These are phyloP conservation scores for Fraxinus ornus DNA, from an alignment of 305 asterid genomes.

Conservation along the genomic window DNA sequence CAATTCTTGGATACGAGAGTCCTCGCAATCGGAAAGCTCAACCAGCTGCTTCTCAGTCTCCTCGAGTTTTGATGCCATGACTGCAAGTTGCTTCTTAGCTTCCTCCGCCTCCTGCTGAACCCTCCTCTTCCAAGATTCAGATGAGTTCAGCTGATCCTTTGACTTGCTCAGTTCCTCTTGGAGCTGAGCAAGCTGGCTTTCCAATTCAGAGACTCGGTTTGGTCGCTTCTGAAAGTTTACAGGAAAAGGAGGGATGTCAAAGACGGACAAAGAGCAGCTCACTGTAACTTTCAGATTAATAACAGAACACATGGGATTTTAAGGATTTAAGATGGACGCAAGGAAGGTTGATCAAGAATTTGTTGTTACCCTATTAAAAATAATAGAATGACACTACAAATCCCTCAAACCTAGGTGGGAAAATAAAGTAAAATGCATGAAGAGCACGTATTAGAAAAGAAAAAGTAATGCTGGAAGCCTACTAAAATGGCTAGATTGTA, in stretches of 20 bases:
- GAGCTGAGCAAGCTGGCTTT: conserved; percentile 64
- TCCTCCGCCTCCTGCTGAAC: conserved; percentile 75
- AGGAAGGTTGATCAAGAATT: not conserved
- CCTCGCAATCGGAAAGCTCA: conserved; percentile 64
- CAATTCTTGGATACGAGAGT: conserved; percentile 64
- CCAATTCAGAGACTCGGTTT: conserved; percentile 52
- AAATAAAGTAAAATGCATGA: not conserved
- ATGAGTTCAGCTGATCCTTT: conserved; percentile 62
- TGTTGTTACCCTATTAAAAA: not conserved
- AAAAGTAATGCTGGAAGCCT: too few relatives aligned
- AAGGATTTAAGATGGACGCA: not conserved
- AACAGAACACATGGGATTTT: not conserved
- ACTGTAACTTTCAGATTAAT: not conserved
- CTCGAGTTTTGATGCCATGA: conserved; percentile 58
- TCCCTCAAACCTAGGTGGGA: not conserved
- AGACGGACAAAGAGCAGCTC: not conserved
- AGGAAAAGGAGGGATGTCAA: not conserved
- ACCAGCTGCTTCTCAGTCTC: conserved; percentile 59
- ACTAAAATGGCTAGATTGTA: not conserved
- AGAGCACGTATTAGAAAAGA: not conserved
- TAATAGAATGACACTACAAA: not conserved
- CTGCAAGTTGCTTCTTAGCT: conserved; percentile 52
- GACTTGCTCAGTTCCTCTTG: conserved; percentile 68
- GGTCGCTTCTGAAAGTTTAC: conserved; percentile 44
- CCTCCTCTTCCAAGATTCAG: conserved; percentile 63